These are phyloP conservation scores for Yamadazyma sp. DNA, from an alignment of 1,139 yeast species.

Conservation along the genomic window DNA sequence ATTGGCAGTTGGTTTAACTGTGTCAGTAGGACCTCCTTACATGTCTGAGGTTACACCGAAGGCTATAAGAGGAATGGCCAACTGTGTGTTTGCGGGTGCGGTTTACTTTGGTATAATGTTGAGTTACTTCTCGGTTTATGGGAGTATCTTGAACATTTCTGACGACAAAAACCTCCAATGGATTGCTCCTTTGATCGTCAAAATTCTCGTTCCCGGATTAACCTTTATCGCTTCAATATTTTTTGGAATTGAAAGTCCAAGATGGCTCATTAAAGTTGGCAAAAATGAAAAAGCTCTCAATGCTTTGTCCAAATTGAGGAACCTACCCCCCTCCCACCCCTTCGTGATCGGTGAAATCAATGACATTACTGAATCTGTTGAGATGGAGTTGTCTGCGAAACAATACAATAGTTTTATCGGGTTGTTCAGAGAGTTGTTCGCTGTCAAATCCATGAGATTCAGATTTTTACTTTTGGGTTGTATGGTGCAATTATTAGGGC, in stretches of 20 bases:
- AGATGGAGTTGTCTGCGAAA: constrained; percentile 30
- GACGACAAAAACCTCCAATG: constrained; percentile 24
- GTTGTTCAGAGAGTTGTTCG: constrained; percentile 31
- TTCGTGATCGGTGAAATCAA: constrained; percentile 48
- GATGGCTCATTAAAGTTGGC: constrained; percentile 37
- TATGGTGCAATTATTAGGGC: constrained; percentile 48
- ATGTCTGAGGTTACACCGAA: constrained; percentile 50
- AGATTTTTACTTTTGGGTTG: constrained; percentile 41
- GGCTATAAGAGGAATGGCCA: constrained; percentile 45
- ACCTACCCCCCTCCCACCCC: constrained; percentile 46
- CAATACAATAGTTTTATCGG: constrained; percentile 24
- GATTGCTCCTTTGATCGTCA: constrained; percentile 32
- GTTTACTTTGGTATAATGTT: constrained; percentile 50
- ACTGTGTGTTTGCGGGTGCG: constrained; percentile 47
- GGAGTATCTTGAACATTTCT: constrained; percentile 30
- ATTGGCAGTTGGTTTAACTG: constrained; percentile 52
- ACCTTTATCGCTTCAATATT: constrained; percentile 30
- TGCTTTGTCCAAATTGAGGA: constrained; percentile 42
- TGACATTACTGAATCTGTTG: constrained; percentile 42
- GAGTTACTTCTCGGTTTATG: constrained; percentile 45
- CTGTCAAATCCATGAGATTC: constrained; percentile 34
- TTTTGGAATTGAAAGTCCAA: constrained; percentile 33
- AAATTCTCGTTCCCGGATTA: constrained; percentile 34
- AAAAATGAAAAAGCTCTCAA: constrained; percentile 28
- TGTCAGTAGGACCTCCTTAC: constrained; percentile 53